Percentiles rank a stretch among this genome's conserved stretches.
phyloP scores from a whole-genome alignment of 345 rosid genomes.

The Rhizophora apiculata region DNA sequence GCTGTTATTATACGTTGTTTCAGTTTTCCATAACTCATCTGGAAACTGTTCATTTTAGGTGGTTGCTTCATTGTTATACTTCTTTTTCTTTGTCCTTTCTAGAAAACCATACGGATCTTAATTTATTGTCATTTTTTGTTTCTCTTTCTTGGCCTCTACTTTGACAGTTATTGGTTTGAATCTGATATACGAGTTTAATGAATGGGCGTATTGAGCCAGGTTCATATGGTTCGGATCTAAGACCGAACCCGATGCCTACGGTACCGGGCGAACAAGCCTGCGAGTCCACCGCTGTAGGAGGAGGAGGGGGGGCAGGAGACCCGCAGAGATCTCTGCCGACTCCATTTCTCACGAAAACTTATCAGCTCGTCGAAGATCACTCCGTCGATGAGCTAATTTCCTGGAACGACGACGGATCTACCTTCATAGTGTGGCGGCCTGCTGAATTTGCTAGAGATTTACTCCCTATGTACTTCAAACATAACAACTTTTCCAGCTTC shows the following conservation, averaged over 20 bases:
- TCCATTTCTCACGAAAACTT: conserved; percentile 80
- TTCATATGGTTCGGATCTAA: conserved; percentile 34
- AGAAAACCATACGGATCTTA: conserved; percentile 4
- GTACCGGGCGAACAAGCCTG: conserved; percentile 59
- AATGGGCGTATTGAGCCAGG: conserved; percentile 3
- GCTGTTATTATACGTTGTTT: neutral
- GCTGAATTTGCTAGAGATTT: conserved; percentile 79
- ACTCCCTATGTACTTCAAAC: conserved; percentile 83
- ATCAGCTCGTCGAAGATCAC: conserved; percentile 69
- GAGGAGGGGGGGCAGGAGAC: conserved; percentile 38
- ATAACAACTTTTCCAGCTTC: conserved; percentile 88
- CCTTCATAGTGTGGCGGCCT: conserved; percentile 84
- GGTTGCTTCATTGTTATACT: no score
- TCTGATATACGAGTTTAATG: conserved; percentile 12
- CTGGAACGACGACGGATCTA: conserved; percentile 86
- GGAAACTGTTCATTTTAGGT: no score
- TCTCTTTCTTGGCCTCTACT: no score
- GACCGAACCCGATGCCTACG: conserved; percentile 37
- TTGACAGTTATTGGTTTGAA: conserved; percentile 1
- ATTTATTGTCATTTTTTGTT: neutral
- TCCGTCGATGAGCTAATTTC: conserved; percentile 71
- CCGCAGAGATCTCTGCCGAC: conserved; percentile 65
- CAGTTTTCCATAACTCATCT: neutral
- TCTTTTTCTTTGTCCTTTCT: no score
- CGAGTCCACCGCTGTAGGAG: conserved; percentile 28